phyloP scores from a whole-genome alignment of 176 grass and related monocot genomes.

The Puccinellia tenuiflora region DNA sequence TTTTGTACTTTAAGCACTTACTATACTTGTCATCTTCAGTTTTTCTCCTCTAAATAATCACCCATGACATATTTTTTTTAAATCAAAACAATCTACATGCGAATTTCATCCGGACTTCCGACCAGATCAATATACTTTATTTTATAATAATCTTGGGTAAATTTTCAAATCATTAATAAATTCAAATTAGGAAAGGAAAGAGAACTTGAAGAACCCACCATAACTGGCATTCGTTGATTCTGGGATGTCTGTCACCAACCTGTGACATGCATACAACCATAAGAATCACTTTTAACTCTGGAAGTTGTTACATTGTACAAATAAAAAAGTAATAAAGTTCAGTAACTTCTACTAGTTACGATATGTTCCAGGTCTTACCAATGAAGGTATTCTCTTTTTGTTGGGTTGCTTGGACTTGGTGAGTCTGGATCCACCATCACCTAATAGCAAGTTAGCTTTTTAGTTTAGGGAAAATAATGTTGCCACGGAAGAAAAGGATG shows the following conservation, averaged over 20 bases:
- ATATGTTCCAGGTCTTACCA: conserved; percentile 53
- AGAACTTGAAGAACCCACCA: conserved; percentile 42
- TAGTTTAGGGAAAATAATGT: conserved; percentile 27
- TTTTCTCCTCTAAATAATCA: background rate
- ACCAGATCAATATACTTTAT: background rate
- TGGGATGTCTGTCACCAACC: conserved; percentile 97
- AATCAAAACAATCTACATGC: background rate
- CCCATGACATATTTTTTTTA: background rate
- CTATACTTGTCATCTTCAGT: background rate
- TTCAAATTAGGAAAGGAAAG: conserved; percentile 30
- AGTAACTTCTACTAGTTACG: conserved; percentile 10
- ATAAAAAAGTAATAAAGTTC: background rate
- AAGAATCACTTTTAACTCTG: conserved; percentile 14
- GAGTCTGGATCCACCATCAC: conserved; percentile 98
- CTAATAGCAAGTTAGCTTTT: conserved; percentile 47
- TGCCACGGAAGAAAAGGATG: background rate
- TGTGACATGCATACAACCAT: conserved; percentile 42
- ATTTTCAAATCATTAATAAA: conserved; percentile 21
- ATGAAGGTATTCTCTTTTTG: conserved; percentile 88
- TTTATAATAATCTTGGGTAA: conserved; percentile 26
- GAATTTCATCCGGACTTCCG: background rate
- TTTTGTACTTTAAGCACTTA: background rate
- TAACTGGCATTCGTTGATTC: conserved; percentile 65
- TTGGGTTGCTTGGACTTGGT: conserved; percentile 93
- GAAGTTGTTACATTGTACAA: conserved; percentile 21